A percentile compares a stretch with the other conserved stretches of the same genome.
Conservation (phyloP, 202 grass and related monocot species). For the Panicum virgatum region DNA sequence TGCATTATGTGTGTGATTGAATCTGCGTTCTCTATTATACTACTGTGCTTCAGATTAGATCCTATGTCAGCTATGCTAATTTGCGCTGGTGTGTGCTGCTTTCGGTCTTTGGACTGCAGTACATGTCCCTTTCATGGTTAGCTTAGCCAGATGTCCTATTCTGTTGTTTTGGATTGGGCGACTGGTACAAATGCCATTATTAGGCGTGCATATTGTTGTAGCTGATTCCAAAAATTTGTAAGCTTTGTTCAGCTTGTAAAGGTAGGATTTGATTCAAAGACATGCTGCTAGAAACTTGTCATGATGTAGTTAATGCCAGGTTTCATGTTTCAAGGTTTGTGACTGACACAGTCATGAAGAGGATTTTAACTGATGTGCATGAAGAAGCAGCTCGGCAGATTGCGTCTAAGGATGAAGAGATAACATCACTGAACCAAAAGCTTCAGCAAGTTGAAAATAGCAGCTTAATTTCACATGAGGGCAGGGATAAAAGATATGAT, state of each 20-base stretch:
- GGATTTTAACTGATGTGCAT: constrained; percentile 55
- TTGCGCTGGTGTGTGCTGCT: too few relatives aligned
- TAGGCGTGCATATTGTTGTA: too few relatives aligned
- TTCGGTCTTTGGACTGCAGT: too few relatives aligned
- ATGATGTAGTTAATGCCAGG: not conserved
- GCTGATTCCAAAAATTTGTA: not conserved
- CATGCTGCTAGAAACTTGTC: not conserved
- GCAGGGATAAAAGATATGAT: constrained; percentile 40
- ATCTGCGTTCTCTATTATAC: too few relatives aligned
- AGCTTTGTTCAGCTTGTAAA: not conserved
- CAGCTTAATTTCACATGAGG: constrained; percentile 26
- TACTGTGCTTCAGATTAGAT: too few relatives aligned
- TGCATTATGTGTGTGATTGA: too few relatives aligned
- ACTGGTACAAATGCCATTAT: not conserved
- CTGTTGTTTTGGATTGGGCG: too few relatives aligned
- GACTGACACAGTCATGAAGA: constrained; percentile 49
- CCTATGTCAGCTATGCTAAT: too few relatives aligned
- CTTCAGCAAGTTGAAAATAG: constrained; percentile 39
- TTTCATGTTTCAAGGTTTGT: constrained; percentile 58
- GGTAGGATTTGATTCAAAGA: not conserved
- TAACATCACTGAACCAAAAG: constrained; percentile 52
- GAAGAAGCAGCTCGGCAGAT: constrained; percentile 47
- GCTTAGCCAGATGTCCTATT: too few relatives aligned
- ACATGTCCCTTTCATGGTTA: too few relatives aligned
- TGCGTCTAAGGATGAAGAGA: constrained; percentile 64